Evolutionary conservation across 768 basidiomycete genomes (phyloP), one percentile per base, ranked within the genome.

Genomic region (Xerocomus spinulosus): DNA sequence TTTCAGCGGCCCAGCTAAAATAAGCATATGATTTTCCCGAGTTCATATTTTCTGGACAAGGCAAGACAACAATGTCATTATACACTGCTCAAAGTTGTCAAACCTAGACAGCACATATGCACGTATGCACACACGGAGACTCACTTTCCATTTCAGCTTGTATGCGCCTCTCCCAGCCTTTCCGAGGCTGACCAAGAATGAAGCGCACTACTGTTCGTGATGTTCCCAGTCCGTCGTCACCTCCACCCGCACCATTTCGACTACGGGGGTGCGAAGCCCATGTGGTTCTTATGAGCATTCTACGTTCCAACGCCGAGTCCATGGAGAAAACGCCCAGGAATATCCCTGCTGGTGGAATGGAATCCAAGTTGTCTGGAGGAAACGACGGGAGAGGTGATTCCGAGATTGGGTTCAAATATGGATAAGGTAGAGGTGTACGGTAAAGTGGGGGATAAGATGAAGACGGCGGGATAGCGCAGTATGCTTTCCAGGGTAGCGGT

Each of bases 21-120:
- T 85, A 98, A 2, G 85, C 80, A 61, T 95, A 77, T 5, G 89
- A 88, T 68, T 98, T 98, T 48, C 95, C 95, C 40, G 78, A 72
- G 68, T 98, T 97, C 95, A 98, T 97, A 67, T 97, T 96, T 70
- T 98, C 95, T 9, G 79, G 61, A 36, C 85, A 82, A 23, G 91
- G 87, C 36, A 96, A 75, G 40, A 94, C 75, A 53, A 92, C 72
- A 49, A 94, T 85, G 64, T 93, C 92, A 60, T 91, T 87, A 65
- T 83, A 91, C 64, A 79, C 89, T 92, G 62, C 29, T n/a, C 2
- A 35, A 36, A 6, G 5, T 48, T 43, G 21, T 30, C 46, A 44
- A 58, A 33, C 43, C 10, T 21, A 9, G 38, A 37, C 53, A 38
- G 12, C 46, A 47, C 18, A 42, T n/a, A 8, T 4, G n/a, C 38